A percentile compares a stretch with the other conserved stretches of the same genome.
phyloP scores from a whole-genome alignment of 352 stramenopile species.

The Phytophthora ramorum region DNA sequence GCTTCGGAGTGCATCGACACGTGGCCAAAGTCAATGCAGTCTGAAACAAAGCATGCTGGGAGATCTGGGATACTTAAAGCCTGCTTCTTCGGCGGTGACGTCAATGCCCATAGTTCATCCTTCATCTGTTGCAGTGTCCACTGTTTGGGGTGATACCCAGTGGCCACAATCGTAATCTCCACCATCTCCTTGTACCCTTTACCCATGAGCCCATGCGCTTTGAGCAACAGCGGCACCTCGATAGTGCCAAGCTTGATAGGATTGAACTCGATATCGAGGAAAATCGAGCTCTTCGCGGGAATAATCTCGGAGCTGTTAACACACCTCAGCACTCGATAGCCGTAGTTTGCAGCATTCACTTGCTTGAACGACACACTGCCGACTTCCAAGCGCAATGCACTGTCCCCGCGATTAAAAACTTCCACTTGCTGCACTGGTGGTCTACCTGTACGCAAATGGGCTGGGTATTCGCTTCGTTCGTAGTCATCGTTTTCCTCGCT shows the following conservation, averaged over 20 bases:
- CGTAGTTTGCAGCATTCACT: slow-evolving; percentile 60
- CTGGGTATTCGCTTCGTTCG: slow-evolving; percentile 1
- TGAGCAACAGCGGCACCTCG: slow-evolving; percentile 62
- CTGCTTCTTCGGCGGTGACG: slow-evolving; percentile 39
- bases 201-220: slow-evolving; percentile 76
- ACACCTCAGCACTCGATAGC: slow-evolving; percentile 67
- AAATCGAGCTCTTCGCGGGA: slow-evolving; percentile 62
- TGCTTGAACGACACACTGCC: slow-evolving; percentile 58
- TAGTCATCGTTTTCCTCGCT: slow-evolving; percentile 8
- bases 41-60: slow-evolving; percentile 52
- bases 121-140: slow-evolving; percentile 48
- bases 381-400: slow-evolving; percentile 72
- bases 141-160: slow-evolving; percentile 59
- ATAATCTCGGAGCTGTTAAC: slow-evolving; percentile 62
- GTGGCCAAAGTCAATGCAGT: slow-evolving; percentile 69
- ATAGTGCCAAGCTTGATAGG: slow-evolving; percentile 67
- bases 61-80: slow-evolving; percentile 45
- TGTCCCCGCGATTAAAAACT: slow-evolving; percentile 79
- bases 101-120: slow-evolving; percentile 25
- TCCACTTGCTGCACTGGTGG: slow-evolving; percentile 78
- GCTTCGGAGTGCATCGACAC: slow-evolving; percentile 58
- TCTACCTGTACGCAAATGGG: slow-evolving; percentile 15
- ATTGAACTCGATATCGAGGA: slow-evolving; percentile 81
- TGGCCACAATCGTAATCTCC: slow-evolving; percentile 68
- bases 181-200: slow-evolving; percentile 67